phyloP scores from a whole-genome alignment of 2,329 filamentous ascomycete genomes.

The Ophiocordyceps camponoti-saundersi region DNA sequence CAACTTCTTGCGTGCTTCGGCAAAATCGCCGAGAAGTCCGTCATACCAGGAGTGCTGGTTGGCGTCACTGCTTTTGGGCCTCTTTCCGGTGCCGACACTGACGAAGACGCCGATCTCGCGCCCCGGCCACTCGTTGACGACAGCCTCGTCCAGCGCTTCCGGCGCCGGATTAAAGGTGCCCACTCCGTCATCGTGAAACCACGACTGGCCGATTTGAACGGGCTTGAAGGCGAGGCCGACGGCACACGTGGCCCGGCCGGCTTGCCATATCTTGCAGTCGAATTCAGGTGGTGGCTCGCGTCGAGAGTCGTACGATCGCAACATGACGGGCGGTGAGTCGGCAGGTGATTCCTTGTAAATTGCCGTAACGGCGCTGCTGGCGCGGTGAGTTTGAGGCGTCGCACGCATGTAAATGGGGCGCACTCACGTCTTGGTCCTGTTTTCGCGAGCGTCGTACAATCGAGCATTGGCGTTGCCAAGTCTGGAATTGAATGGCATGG shows the following conservation, averaged over 20 bases:
- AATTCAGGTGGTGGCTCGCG: constrained; percentile 82
- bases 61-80: constrained; percentile 47
- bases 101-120: constrained; percentile 84
- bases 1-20: constrained; percentile 69
- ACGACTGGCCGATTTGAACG: constrained; percentile 79
- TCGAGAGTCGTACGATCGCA: constrained; percentile 90
- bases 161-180: constrained; percentile 88
- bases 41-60: constrained; percentile 81
- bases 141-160: constrained; percentile 73
- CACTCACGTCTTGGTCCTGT: constrained; percentile 76
- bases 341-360: constrained; percentile 70
- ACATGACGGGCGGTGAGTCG: constrained; percentile 49
- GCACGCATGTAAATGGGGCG: not conserved
- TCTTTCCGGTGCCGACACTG: constrained; percentile 84
- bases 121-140: constrained; percentile 87
- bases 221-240: constrained; percentile 92
- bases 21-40: constrained; percentile 80
- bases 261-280: constrained; percentile 93
- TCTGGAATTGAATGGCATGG: constrained; percentile 31
- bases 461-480: constrained; percentile 72
- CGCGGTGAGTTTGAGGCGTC: not conserved
- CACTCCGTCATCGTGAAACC: constrained; percentile 83
- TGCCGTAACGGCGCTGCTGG: constrained; percentile 67
- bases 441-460: constrained; percentile 76
- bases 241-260: constrained; percentile 82